Conservation (phyloP, 352 stramenopile species). For the Phytophthora megakarya region DNA sequence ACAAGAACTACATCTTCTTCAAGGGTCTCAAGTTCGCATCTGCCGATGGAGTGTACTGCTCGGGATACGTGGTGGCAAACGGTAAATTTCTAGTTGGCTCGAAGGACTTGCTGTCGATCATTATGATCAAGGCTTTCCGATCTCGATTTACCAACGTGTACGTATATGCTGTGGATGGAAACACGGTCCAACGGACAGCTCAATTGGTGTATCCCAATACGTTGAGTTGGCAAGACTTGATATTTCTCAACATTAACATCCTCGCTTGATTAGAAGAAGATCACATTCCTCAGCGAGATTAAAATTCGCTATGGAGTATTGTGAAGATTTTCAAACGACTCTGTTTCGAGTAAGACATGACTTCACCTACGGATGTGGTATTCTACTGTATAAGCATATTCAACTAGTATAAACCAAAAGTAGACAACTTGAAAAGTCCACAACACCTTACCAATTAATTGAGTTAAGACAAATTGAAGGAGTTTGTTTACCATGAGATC, state of each 20-base stretch:
- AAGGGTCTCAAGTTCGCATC: conserved; percentile 46
- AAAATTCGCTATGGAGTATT: not conserved
- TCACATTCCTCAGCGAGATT: not conserved
- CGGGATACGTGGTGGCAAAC: conserved; percentile 46
- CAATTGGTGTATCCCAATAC: conserved; percentile 40
- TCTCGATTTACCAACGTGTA: conserved; percentile 48
- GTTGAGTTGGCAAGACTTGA: conserved; percentile 38
- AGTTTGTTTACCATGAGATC: too few relatives aligned
- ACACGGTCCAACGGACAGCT: conserved; percentile 36
- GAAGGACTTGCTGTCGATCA: conserved; percentile 38
- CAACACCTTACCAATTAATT: not conserved
- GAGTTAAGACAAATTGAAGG: not conserved
- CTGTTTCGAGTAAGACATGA: too few relatives aligned
- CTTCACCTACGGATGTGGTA: too few relatives aligned
- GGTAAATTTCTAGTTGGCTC: conserved; percentile 41
- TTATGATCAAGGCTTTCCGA: conserved; percentile 42
- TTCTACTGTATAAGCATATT: too few relatives aligned
- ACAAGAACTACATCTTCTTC: conserved; percentile 43
- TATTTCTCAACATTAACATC: conserved; percentile 39
- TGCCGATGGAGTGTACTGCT: conserved; percentile 46
- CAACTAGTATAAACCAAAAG: too few relatives aligned
- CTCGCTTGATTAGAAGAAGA: conserved; percentile 19
- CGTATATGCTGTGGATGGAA: conserved; percentile 38
- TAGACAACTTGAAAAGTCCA: too few relatives aligned
- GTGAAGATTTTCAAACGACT: too few relatives aligned